These are phyloP conservation scores for Dactylellina leptospora DNA, from an alignment of 2,329 filamentous ascomycete species.

Conservation along the genomic window DNA sequence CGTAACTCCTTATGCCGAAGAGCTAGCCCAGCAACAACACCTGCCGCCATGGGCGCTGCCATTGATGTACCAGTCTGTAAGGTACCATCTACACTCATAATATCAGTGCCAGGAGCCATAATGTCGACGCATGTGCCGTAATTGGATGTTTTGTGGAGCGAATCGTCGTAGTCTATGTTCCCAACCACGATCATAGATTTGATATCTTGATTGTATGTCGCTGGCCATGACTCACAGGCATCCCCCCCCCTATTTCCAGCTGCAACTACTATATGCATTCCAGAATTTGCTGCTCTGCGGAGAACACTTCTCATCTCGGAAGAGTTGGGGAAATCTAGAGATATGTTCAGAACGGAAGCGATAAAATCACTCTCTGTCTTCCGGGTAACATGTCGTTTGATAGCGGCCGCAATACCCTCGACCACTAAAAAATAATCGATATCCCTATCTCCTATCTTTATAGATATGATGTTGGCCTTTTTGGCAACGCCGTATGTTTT, in stretches of 20 bases:
- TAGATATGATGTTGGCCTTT: constrained; percentile 23
- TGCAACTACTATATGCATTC: constrained; percentile 28
- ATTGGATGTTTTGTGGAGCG: constrained; percentile 13
- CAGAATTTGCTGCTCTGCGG: constrained; percentile 1
- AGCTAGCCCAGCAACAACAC: constrained; percentile 32
- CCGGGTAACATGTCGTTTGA: constrained; percentile 2
- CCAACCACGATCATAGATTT: constrained; percentile 20
- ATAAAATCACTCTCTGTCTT: constrained; percentile 11
- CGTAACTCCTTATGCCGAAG: constrained; percentile 15
- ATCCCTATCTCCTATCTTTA: constrained; percentile 10
- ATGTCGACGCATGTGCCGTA: constrained; percentile 27
- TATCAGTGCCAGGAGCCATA: constrained; percentile 50
- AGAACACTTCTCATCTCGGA: constrained; percentile 65
- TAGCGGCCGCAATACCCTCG: constrained; percentile 61
- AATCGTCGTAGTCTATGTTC: constrained; percentile 8
- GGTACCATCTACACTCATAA: constrained; percentile 62
- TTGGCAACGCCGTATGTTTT: constrained; percentile 22
- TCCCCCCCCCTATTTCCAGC: constrained; percentile 21
- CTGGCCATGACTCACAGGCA: constrained; percentile 18
- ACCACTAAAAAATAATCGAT: constrained; percentile 9
- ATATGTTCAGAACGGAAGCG: constrained; percentile 28
- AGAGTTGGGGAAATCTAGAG: constrained; percentile 44
- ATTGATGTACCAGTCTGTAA: constrained; percentile 13
- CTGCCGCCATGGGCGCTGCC: constrained; percentile 20
- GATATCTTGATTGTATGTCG: constrained; percentile 20